These are phyloP conservation scores for Hamamelis virginiana DNA, from an alignment of 164 flowering plant genomes.

Conservation along the genomic window DNA sequence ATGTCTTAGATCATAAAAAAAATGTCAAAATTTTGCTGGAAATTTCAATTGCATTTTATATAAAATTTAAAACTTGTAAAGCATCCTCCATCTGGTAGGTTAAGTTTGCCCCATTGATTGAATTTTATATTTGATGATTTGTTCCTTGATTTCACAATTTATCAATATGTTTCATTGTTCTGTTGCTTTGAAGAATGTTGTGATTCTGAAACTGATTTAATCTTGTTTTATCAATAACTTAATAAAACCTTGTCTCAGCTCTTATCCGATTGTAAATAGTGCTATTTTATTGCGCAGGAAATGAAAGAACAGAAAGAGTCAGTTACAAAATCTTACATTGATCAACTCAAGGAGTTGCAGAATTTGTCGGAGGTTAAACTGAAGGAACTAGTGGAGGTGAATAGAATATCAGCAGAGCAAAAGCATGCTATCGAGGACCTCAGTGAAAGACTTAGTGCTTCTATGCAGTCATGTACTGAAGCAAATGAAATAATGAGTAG, in stretches of 20 bases:
- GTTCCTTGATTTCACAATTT: background rate
- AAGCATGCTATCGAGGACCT: conserved; percentile 74
- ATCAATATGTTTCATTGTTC: background rate
- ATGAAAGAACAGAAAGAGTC: conserved; percentile 64
- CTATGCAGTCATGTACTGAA: conserved; percentile 76
- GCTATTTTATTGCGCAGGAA: conserved; percentile 49
- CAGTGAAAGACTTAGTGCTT: conserved; percentile 65
- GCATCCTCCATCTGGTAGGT: background rate
- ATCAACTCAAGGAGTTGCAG: conserved; percentile 53
- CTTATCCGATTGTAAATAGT: background rate
- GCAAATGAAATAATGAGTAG: conserved; percentile 78
- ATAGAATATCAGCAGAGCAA: conserved; percentile 58
- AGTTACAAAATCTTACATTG: conserved; percentile 47
- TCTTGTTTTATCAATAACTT: background rate
- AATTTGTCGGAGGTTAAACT: conserved; percentile 52
- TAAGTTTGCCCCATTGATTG: background rate
- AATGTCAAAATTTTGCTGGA: no score
- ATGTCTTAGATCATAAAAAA: no score
- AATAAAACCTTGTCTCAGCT: background rate
- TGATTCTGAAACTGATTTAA: background rate
- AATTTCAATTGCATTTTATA: background rate
- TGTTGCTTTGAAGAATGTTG: background rate
- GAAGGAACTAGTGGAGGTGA: conserved; percentile 56
- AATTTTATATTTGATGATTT: conserved; percentile 1
- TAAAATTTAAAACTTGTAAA: background rate